A percentile compares a stretch with the other conserved stretches of the same genome.
These are phyloP conservation scores for Heliocybe sulcata DNA, from an alignment of 1,284 basidiomycete genomes.

Conservation along the genomic window DNA sequence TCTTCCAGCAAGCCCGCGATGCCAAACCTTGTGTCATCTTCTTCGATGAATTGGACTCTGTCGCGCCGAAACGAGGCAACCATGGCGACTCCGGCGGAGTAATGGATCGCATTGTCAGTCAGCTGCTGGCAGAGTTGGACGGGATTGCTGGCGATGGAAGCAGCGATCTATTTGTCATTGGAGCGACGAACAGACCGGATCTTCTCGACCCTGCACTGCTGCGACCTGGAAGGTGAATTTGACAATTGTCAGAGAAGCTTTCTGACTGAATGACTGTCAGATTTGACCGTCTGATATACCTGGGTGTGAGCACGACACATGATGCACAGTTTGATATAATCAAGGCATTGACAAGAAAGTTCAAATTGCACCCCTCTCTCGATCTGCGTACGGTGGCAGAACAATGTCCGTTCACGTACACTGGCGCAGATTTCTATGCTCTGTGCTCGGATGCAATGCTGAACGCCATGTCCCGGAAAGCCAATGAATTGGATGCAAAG, in stretches of 20 bases:
- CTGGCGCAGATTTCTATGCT: conserved; percentile 97
- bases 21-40: conserved; percentile 92
- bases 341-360: conserved; percentile 89
- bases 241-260: conserved; percentile 13
- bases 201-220: conserved; percentile 90
- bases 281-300: conserved; percentile 96
- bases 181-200: conserved; percentile 96
- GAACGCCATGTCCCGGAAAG: conserved; percentile 90
- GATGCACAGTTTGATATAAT: conserved; percentile 85
- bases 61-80: conserved; percentile 93
- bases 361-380: conserved; percentile 71
- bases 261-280: conserved; percentile 30
- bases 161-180: conserved; percentile 89
- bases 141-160: conserved; percentile 70
- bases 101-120: conserved; percentile 97
- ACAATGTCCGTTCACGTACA: conserved; percentile 88
- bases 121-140: conserved; percentile 92
- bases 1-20: conserved; percentile 90
- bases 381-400: conserved; percentile 65
- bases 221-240: conserved; percentile 73
- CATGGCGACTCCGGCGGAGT: conserved; percentile 96
- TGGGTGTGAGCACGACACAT: conserved; percentile 89
- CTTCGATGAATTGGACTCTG: conserved; percentile 96
- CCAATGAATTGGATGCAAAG: conserved; percentile 68
- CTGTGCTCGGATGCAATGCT: conserved; percentile 95